Conservation (phyloP, 78 protist species). For the Cyanophora paradoxa region DNA sequence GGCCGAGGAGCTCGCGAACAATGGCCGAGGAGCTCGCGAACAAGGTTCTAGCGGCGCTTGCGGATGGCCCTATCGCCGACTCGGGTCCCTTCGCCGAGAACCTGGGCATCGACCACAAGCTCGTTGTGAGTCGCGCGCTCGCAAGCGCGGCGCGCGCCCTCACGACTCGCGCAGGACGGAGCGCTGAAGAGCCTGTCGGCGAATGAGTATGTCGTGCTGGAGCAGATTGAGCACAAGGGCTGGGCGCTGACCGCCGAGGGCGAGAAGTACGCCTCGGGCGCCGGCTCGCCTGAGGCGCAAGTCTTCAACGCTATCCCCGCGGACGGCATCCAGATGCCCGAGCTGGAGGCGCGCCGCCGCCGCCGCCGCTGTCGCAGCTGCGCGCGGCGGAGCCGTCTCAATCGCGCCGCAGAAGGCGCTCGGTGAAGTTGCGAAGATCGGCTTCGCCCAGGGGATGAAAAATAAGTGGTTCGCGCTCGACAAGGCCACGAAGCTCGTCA, state of each 20-base stretch:
- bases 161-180: not conserved
- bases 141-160: no score
- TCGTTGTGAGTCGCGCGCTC: conserved; percentile 23
- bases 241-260: conserved; percentile 33
- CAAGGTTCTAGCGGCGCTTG: no score
- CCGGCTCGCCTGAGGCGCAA: conserved; percentile 33
- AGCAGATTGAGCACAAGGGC: not conserved
- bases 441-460: conserved; percentile 1
- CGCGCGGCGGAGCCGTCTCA: not conserved
- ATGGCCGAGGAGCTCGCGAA: no score
- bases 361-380: not conserved
- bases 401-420: not conserved
- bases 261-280: not conserved
- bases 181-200: not conserved
- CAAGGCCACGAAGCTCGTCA: conserved; percentile 1
- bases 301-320: not conserved
- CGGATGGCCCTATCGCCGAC: conserved; percentile 6
- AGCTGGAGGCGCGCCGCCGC: not conserved
- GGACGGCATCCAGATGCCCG: not conserved
- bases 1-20: no score
- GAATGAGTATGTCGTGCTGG: conserved; percentile 7
- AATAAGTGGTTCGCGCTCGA: not conserved
- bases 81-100: not conserved
- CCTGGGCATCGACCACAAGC: conserved; percentile 16
- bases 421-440: not conserved